A percentile compares a stretch with the other conserved stretches of the same genome.
Conservation (phyloP, 129 eudicot genomes). For the Cynara cardunculus region DNA sequence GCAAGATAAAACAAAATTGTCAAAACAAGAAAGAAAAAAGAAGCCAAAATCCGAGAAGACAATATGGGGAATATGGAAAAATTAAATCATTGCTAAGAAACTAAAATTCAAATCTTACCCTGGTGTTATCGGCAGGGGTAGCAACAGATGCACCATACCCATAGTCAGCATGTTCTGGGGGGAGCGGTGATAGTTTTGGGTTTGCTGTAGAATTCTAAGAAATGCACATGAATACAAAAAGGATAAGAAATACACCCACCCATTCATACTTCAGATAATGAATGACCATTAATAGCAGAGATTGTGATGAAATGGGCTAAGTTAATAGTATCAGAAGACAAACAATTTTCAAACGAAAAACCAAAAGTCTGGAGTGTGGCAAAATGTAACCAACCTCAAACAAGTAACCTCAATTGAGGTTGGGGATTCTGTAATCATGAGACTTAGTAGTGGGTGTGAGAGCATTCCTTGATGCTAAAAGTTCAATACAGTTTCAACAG, state of each 20-base stretch:
- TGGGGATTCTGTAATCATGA: neutral
- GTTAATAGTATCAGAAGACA: neutral
- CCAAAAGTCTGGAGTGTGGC: neutral
- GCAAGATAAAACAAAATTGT: neutral
- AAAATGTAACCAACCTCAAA: neutral
- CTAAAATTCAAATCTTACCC: constrained; percentile 21
- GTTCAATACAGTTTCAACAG: neutral
- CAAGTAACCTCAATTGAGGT: neutral
- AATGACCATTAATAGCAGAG: neutral
- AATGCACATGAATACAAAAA: constrained; percentile 11
- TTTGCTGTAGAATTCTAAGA: constrained; percentile 50
- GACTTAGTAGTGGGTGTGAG: neutral
- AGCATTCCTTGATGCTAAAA: neutral
- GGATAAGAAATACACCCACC: neutral
- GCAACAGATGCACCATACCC: constrained; percentile 56
- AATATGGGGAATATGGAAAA: neutral
- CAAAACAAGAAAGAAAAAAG: neutral
- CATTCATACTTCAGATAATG: neutral
- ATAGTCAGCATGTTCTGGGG: constrained; percentile 73
- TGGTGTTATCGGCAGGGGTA: constrained; percentile 57
- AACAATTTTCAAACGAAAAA: neutral
- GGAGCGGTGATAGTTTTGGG: constrained; percentile 62
- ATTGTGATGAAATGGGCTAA: neutral
- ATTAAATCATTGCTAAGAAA: neutral
- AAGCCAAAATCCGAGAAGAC: neutral